A percentile compares a stretch with the other conserved stretches of the same genome.
phyloP scores from a whole-genome alignment of 495 filamentous ascomycete genomes.

The Xanthoparmelia taractica region DNA sequence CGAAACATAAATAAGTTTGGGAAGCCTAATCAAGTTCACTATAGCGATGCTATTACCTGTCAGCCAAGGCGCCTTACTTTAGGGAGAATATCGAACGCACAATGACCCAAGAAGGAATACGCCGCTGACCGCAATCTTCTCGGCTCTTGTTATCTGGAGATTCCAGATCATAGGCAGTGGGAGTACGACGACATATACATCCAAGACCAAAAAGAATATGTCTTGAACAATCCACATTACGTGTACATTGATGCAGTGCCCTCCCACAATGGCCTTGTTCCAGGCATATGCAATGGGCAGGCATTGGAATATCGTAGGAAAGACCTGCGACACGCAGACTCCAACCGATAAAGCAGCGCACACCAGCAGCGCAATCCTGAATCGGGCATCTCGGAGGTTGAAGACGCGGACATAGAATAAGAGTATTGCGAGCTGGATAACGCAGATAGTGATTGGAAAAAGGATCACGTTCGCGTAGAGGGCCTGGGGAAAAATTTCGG shows the following conservation, averaged over 20 bases:
- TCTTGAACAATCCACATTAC: constrained; percentile 2
- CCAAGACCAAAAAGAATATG: neutral
- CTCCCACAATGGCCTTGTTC: neutral
- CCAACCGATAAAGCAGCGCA: neutral
- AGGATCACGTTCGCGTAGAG: neutral
- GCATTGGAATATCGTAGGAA: constrained; percentile 1
- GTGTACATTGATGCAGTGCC: constrained; percentile 5
- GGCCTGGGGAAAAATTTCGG: neutral
- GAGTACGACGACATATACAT: neutral
- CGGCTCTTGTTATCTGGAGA: neutral
- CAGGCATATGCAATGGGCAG: neutral
- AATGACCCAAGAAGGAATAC: neutral
- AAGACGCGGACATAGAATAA: constrained; percentile 2
- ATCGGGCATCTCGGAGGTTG: neutral
- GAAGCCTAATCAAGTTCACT: constrained; percentile 1
- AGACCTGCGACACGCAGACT: neutral
- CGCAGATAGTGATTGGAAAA: neutral
- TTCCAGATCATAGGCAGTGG: constrained; percentile 6
- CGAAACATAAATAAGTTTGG: neutral
- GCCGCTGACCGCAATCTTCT: constrained; percentile 1
- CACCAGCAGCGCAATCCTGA: constrained; percentile 4
- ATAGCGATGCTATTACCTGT: neutral
- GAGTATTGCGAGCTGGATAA: neutral
- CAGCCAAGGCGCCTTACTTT: neutral
- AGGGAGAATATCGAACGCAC: neutral